Conservation (phyloP, 345 rosid species). For the Cochlearia excelsa region DNA sequence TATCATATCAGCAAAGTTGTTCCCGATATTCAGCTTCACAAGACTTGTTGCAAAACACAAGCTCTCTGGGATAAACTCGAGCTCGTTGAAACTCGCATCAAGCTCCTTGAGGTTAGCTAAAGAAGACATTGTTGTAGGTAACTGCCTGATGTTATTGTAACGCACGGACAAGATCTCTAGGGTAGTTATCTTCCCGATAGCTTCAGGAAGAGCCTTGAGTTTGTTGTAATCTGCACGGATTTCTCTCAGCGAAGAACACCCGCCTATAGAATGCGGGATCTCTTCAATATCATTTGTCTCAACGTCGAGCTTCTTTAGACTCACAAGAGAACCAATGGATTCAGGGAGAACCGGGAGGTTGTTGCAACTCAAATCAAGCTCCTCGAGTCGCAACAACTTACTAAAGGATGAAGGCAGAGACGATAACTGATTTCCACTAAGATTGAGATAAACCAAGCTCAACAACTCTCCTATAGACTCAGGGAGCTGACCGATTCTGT, state of each 20-base stretch:
- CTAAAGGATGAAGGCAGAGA: constrained; percentile 65
- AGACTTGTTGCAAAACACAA: constrained; percentile 91
- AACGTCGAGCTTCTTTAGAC: constrained; percentile 58
- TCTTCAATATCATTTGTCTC: constrained; percentile 93
- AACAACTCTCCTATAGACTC: constrained; percentile 78
- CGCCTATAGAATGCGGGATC: constrained; percentile 73
- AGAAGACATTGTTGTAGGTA: constrained; percentile 95
- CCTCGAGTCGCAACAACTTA: constrained; percentile 68
- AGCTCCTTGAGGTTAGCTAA: constrained; percentile 73
- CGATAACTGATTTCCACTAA: constrained; percentile 76
- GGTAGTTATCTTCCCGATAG: constrained; percentile 79
- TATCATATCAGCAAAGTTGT: constrained; percentile 85
- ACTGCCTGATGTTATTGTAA: constrained; percentile 79
- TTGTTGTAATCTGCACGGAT: constrained; percentile 83
- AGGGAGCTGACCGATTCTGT: constrained; percentile 68
- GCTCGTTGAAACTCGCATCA: constrained; percentile 94
- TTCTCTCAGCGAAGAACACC: constrained; percentile 68
- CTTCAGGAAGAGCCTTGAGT: constrained; percentile 98
- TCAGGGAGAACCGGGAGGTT: constrained; percentile 60
- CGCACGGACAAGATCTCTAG: constrained; percentile 79
- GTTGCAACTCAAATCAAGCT: constrained; percentile 82
- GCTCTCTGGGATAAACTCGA: constrained; percentile 93
- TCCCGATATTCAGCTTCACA: constrained; percentile 83
- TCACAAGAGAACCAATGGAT: constrained; percentile 65
- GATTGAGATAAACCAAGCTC: constrained; percentile 57